Conservation (phyloP, 805 yeast genomes). For the Saturnispora dispora region DNA sequence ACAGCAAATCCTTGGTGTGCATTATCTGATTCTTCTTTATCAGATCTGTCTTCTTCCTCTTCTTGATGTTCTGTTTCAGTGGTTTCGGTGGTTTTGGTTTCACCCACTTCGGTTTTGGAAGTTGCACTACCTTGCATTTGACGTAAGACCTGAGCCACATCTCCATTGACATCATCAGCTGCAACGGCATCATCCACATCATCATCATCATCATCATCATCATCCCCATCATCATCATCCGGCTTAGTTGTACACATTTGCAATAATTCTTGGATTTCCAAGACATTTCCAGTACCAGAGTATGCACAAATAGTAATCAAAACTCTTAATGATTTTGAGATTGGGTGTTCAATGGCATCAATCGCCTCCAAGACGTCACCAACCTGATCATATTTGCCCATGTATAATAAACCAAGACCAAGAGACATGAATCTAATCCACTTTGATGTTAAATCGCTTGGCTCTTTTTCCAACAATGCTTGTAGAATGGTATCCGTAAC, state of each 20-base stretch:
- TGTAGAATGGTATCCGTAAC: constrained; percentile 87
- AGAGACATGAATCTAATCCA: constrained; percentile 87
- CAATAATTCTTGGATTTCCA: constrained; percentile 83
- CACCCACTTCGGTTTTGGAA: constrained; percentile 21
- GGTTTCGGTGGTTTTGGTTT: constrained; percentile 18
- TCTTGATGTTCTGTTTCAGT: constrained; percentile 28
- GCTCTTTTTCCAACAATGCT: constrained; percentile 78
- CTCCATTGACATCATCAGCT: constrained; percentile 21
- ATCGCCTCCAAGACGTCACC: constrained; percentile 92
- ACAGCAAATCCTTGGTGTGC: constrained; percentile 82
- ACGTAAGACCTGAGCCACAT: constrained; percentile 24
- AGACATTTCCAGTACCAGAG: constrained; percentile 96
- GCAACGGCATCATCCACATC: constrained; percentile 21
- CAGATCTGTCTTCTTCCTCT: constrained; percentile 28
- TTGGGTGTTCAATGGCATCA: constrained; percentile 91
- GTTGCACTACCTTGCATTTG: constrained; percentile 13
- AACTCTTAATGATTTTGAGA: constrained; percentile 80
- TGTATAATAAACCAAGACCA: constrained; percentile 82
- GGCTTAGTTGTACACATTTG: constrained; percentile 80
- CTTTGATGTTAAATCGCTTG: constrained; percentile 66
- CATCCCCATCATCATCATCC: constrained; percentile 46
- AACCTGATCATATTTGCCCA: constrained; percentile 90
- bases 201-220: constrained; percentile 45
- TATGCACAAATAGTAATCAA: constrained; percentile 88
- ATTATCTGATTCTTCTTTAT: constrained; percentile 35